Percentiles rank a stretch among this genome's conserved stretches.
Evolutionary conservation across 225 moss, liverwort and hornwort genomes (phyloP).

Genomic region (Polytrichum formosum): DNA sequence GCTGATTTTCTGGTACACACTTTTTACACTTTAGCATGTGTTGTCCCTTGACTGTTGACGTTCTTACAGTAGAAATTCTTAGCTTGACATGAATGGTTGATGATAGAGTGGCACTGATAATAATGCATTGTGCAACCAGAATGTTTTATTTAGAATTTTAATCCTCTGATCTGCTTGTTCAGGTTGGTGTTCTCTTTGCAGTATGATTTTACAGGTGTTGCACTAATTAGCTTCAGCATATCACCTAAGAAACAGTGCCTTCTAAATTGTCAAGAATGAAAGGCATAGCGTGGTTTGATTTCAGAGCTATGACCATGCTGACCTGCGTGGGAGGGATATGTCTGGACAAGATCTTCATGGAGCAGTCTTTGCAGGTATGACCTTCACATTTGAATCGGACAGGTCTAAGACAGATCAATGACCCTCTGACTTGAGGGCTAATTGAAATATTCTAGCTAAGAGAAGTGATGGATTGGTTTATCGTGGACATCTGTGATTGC

Average conservation of each 20-base stretch:
- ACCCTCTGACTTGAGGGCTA: background rate
- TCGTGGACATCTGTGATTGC: no score
- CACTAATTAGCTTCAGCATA: background rate
- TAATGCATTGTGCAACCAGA: background rate
- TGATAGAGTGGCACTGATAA: no score
- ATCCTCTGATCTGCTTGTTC: no score
- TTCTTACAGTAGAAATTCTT: no score
- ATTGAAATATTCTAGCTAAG: no score
- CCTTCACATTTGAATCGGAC: background rate
- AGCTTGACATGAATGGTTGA: no score
- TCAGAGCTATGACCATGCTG: constrained; percentile 90
- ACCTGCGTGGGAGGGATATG: constrained; percentile 68
- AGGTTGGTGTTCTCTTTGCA: no score
- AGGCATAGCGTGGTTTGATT: constrained; percentile 2
- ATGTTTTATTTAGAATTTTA: background rate
- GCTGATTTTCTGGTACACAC: constrained; percentile 63
- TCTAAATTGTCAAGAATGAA: background rate
- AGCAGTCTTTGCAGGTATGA: constrained; percentile 73
- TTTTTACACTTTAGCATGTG: background rate
- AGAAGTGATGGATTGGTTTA: no score
- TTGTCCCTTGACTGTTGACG: background rate
- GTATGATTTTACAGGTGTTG: no score
- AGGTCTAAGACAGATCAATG: background rate
- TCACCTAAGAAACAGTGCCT: background rate
- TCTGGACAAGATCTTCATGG: constrained; percentile 66